Evolutionary conservation across 2,329 filamentous ascomycete species (phyloP), one percentile per base, ranked within the genome.

Genomic region (Hymenoscyphus albidus): DNA sequence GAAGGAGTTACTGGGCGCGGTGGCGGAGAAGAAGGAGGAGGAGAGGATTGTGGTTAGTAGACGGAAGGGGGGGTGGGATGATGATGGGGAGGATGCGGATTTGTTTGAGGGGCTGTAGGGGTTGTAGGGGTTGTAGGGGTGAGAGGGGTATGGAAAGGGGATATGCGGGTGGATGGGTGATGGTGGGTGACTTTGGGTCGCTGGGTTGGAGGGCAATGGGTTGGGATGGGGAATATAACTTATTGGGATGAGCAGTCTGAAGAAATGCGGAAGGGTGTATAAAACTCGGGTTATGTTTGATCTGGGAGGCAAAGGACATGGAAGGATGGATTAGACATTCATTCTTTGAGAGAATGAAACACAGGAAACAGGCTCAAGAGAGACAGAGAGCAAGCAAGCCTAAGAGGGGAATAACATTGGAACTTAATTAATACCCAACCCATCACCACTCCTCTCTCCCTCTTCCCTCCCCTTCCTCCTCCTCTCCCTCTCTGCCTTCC

Each of bases 11-110:
- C 80, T 99, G 69, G 90, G 88, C 68, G 92, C 92, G 16, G 86
- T 97, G 65, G 89, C 92, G 31, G 93, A 97, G 74, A 90, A 86
- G 70, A 83, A 88, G 78, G 85, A 92, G 77, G 82, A 82, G 66
- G 87, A 92, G 76, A 95, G 92, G 81, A 95, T 97, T 77, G 91
- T 96, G 42, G 90, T 97, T 64, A 90, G 83, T 73, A 83, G 93
- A 73, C 84, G 93, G 74, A 96, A 94, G 78, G 91, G 85, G 2
- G 91, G 89, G 74, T 93, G 91, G 80, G 92, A 96, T 75, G 91
- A 93, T 71, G 91, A 95, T 66, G 42, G 1, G 32, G 32, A 35
- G 5, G 92, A 90, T 70, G 84, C 92, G 75, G 89, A 93, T 75
- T 78, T 90, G 75, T 76, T 91, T 75, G 87, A 90, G 32, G 32